Base-by-base conservation (phyloP, 2,329 filamentous ascomycete species). In the Cladorrhinum sp. region DNA sequence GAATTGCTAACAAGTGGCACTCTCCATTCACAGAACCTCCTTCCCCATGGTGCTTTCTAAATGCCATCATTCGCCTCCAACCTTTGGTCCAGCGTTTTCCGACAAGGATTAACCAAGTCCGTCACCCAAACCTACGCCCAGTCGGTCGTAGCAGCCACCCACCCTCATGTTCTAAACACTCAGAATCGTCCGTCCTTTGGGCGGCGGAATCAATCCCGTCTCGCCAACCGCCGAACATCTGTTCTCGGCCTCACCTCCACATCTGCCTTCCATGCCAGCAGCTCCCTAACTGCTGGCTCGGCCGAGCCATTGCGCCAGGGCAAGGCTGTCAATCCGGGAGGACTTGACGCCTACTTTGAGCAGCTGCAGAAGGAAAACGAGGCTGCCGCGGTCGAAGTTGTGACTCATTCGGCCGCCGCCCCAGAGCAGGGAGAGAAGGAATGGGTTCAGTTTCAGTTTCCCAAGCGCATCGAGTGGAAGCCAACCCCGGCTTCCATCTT, bases 71-170 rank as follows among this genome's bases (percentile, higher is more conserved):
- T 87, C 72, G 87, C 87, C 76, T 87, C 85, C 65, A 85, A 83
- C 73, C 79, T 88, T 67, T 87, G 86, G 78, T 82, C 85, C 79
- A 88, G 84, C 82, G 91, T 98, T 83, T 92, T 96, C 86, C 93
- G 95, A 83, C 91, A 93, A 85, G 93, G 91, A 89, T 90, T 97
- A 79, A 88, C 91, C 74, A 98, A 98, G 82, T 92, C 93, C 73
- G 90, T 98, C 77, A 93, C 92, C 76, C 92, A 98, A 85, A 93
- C 93, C 79, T 98, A 97, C 85, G 93, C 93, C 70, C 93, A 98
- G 77, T 96, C 93, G 65, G 89, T 98, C 78, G 92, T 99, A 79
- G 95, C 95, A 73, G 93, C 92, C 71, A 92, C 92, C 66, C 92
- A 96, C 65, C 85, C 84, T 59, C 81, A 84, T 88, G 89, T 80